Percentiles rank a stretch among this genome's conserved stretches.
phyloP scores from a whole-genome alignment of 202 grass and related monocot genomes.

The Panicum virgatum region DNA sequence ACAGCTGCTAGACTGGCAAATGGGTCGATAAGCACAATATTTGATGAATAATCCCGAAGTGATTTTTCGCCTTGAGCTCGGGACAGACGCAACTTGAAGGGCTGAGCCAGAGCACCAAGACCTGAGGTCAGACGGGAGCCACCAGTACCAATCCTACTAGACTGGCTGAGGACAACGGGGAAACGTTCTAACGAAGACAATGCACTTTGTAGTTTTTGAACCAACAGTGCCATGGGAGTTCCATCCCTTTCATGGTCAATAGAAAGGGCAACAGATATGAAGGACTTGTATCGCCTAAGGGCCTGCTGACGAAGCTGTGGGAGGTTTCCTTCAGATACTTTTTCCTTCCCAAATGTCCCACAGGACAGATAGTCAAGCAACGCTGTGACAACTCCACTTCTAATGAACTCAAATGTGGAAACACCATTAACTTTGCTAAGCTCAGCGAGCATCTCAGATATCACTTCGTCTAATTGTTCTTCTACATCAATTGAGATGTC shows the following conservation, averaged over 20 bases:
- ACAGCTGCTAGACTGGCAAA: slow-evolving; percentile 80
- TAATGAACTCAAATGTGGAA: slow-evolving; percentile 74
- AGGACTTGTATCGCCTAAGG: slow-evolving; percentile 58
- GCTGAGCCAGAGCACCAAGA: slow-evolving; percentile 78
- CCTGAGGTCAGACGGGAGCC: slow-evolving; percentile 71
- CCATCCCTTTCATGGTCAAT: slow-evolving; percentile 30
- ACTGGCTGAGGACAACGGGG: slow-evolving; percentile 64
- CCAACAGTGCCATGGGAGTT: slow-evolving; percentile 53
- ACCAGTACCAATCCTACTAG: slow-evolving; percentile 53
- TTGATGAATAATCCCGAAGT: slow-evolving; percentile 92
- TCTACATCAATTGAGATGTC: slow-evolving; percentile 57
- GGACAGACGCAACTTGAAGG: slow-evolving; percentile 81
- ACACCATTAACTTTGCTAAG: slow-evolving; percentile 58
- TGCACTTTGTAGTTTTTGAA: slow-evolving; percentile 66
- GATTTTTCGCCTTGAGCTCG: slow-evolving; percentile 93
- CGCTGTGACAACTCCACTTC: slow-evolving; percentile 54
- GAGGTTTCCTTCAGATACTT: slow-evolving; percentile 45
- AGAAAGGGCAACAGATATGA: slow-evolving; percentile 57
- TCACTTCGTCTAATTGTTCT: slow-evolving; percentile 42
- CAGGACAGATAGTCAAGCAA: slow-evolving; percentile 62
- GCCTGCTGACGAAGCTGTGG: slow-evolving; percentile 57
- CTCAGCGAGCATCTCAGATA: slow-evolving; percentile 51
- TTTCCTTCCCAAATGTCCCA: slow-evolving; percentile 65
- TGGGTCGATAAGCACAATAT: slow-evolving; percentile 92
- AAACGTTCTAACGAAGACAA: slow-evolving; percentile 66